phyloP scores from a whole-genome alignment of 2,329 filamentous ascomycete genomes.

The Colletotrichum cuscutae region DNA sequence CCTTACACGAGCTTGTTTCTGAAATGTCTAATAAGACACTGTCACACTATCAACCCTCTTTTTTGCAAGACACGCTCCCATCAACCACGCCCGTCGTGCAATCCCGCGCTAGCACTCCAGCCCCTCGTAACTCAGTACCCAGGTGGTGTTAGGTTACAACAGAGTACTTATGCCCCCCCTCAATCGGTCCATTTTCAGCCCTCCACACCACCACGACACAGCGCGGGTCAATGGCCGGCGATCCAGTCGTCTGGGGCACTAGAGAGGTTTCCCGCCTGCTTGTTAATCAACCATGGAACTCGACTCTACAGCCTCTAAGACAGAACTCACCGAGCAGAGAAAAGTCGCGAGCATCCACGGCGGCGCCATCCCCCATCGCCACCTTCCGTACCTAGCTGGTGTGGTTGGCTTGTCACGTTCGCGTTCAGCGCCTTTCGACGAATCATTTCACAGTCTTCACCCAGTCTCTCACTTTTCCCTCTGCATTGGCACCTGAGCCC shows the following conservation, averaged over 20 bases:
- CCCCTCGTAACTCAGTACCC: too few relatives aligned
- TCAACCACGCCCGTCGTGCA: not conserved
- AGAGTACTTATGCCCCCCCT: not conserved
- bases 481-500: not conserved
- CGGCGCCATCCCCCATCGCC: slow-evolving; percentile 3
- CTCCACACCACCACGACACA: not conserved
- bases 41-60: slow-evolving; percentile 2
- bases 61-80: slow-evolving; percentile 17
- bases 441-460: slow-evolving; percentile 1
- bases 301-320: not conserved
- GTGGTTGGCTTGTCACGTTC: not conserved
- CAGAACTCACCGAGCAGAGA: not conserved
- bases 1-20: slow-evolving; percentile 12
- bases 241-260: not conserved
- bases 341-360: not conserved
- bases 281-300: not conserved
- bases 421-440: slow-evolving; percentile 3
- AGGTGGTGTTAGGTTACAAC: too few relatives aligned
- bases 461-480: slow-evolving; percentile 5
- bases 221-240: not conserved
- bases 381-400: slow-evolving; percentile 11
- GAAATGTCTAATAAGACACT: slow-evolving; percentile 1
- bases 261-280: not conserved
- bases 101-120: slow-evolving; percentile 3
- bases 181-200: slow-evolving; percentile 19